Base-by-base conservation (phyloP, 352 stramenopile genomes). In the Globisporangium spinosum region DNA sequence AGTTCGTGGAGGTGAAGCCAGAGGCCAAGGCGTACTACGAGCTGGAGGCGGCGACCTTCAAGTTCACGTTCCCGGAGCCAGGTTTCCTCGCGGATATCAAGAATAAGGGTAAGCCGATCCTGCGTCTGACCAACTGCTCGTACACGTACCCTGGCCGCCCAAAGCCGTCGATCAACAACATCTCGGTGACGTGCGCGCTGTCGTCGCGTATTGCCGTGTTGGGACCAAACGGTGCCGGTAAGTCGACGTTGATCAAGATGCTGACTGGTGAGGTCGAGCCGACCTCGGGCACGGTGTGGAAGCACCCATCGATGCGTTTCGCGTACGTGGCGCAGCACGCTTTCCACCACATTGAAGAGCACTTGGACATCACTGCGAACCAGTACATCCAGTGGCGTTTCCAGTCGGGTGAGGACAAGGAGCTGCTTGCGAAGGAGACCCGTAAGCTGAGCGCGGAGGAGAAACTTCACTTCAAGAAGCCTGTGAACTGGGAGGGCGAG, bases 371-470 rank as follows among this genome's bases (percentile, higher is more conserved):
- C 58, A 97, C 88, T 63, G 94, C 97, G n/a, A 96, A 94, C 70
- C 79, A 97, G 65, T 99, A 99, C 85, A 98, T 99, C 73, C 95
- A 98, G 80, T 98, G 93, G 94, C 89, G 95, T 83, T 99, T 98
- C 84, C 85, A 95, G 82, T 93, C 85, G 12, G 87, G 86, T 77
- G 89, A 95, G 76, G 87, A 95, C 77, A 94, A 94, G 84, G 87
- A 94, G 71, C 77, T 92, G 72, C 95, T 97, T 55, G 96, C 95
- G 53, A 97, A 94, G 77, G 90, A 98, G 83, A 94, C 88, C 32
- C 81, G 85, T 77, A 96, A 97, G 78, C 74, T 99, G 61, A 87
- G 84, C 25, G 69, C 82, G 4, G 92, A 98, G 72, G 97, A 99
- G 76, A 95, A 98, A 79, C 84, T 93, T 56, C 86, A 91, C 63